Base-by-base conservation (phyloP, 1,284 basidiomycete species). In the Psilocybe mexicana region DNA sequence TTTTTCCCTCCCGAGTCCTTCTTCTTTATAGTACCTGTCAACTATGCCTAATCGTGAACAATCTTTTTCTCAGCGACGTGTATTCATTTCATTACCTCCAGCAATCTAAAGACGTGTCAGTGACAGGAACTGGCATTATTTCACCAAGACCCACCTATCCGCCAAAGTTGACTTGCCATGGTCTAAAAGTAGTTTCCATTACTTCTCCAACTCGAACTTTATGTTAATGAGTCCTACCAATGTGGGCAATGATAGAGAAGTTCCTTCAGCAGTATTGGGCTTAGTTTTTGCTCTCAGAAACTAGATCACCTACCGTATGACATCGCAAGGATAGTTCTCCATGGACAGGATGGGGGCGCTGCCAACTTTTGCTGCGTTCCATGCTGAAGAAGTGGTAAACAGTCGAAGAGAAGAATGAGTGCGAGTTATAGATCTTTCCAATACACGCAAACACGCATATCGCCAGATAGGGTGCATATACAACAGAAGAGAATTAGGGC, bases 111-210 rank as follows among this genome's bases (percentile, higher is more conserved):
- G 18, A 28, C 28, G 11, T 33, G 44, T 30, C 26, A 40, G 35
- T 11, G 24, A 7, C 24, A 26, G 14, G 36, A 24, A 25, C 30
- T 12, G 25, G 38, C 35, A 12, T 46, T n/a, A 36, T 49, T 6
- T 26, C n/a, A 25, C 30, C 50, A 30, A 48, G 40, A 75, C 83
- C 58, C 66, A 87, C 83, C 92, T 80, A 70, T 97, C 95, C 2
- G 94, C 93, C 53, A 98, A 79, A 1, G 95, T 97, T 6, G 90
- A 93, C 79, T 97, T 96, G 47, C 94, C 94, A 74, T 96, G 94
- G 73, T 94, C 90, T 87, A 53, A n/a, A n/a, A 8, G 30, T 8
- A 33, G 38, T 33, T 33, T 51, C 42, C 45, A 60, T 49, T 42
- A 43, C 55, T 46, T 52, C 26, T 38, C 38, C 42, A 25, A 66